phyloP scores from a whole-genome alignment of 371 early-diverging fungal species.

The Mucor velutinosus region DNA sequence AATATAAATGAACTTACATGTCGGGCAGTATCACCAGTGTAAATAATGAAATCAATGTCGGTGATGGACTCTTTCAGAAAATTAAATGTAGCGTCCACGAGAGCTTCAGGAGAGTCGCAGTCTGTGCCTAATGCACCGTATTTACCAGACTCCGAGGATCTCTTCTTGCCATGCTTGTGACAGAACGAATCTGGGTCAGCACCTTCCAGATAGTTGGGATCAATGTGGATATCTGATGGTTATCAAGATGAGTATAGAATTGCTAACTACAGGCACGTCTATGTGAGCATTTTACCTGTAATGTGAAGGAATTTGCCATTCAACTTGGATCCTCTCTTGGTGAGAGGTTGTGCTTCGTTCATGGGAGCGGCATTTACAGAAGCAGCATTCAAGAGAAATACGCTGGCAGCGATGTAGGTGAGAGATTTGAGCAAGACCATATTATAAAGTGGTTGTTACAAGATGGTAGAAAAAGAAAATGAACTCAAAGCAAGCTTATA shows the following conservation, averaged over 20 bases:
- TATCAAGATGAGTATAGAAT: neutral
- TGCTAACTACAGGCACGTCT: too few species aligned
- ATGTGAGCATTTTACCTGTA: conserved; percentile 30
- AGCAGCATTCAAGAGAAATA: conserved; percentile 1
- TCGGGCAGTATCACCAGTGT: conserved; percentile 54
- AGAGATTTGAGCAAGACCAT: conserved; percentile 8
- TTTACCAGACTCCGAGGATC: conserved; percentile 26
- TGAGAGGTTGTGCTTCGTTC: conserved; percentile 9
- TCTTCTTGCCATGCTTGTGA: conserved; percentile 20
- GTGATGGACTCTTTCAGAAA: conserved; percentile 36
- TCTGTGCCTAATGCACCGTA: conserved; percentile 39
- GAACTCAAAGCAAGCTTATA: neutral
- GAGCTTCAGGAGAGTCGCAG: conserved; percentile 43
- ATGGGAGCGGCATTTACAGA: conserved; percentile 2
- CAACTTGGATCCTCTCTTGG: conserved; percentile 16
- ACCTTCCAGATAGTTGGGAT: conserved; percentile 30
- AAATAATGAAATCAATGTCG: conserved; percentile 50
- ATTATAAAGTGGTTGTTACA: neutral
- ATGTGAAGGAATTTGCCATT: conserved; percentile 47
- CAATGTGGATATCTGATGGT: conserved; percentile 44
- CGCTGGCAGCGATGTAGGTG: conserved; percentile 10
- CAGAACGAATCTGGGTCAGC: conserved; percentile 34
- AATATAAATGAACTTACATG: conserved; percentile 34
- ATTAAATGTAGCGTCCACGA: conserved; percentile 38
- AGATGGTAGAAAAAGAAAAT: conserved; percentile 2